Conservation (phyloP, 1,284 basidiomycete genomes). For the Ceratobasidium papillatum region DNA sequence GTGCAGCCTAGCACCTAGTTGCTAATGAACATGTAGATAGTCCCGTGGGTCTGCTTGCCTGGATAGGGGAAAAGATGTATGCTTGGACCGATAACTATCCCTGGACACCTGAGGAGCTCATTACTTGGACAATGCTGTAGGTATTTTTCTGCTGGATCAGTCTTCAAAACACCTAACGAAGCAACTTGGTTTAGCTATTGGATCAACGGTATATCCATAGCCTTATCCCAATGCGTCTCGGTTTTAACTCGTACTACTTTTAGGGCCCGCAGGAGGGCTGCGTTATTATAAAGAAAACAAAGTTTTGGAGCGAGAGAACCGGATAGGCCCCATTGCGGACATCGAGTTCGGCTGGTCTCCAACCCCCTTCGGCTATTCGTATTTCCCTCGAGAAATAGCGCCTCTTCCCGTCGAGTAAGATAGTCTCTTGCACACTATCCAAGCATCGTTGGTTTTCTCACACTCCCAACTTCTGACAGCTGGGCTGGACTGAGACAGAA, state of each 20-base stretch:
- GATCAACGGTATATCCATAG: conserved; percentile 10
- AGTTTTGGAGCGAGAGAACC: not conserved
- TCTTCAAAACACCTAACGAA: not conserved
- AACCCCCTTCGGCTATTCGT: conserved; percentile 43
- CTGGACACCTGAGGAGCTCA: conserved; percentile 45
- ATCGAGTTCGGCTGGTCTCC: conserved; percentile 38
- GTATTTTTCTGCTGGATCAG: not conserved
- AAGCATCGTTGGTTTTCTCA: not conserved
- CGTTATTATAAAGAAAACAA: conserved; percentile 45
- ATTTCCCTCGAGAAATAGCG: conserved; percentile 39
- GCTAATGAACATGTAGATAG: conserved; percentile 40
- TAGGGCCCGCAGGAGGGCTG: conserved; percentile 27
- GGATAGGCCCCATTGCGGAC: conserved; percentile 26
- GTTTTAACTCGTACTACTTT: not conserved
- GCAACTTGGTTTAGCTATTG: conserved; percentile 10
- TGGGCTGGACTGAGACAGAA: conserved; percentile 44
- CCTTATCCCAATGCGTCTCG: not conserved
- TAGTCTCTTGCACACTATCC: not conserved
- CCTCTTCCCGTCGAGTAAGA: conserved; percentile 44
- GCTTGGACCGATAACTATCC: conserved; percentile 45
- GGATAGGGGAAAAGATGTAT: conserved; percentile 46
- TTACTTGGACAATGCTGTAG: conserved; percentile 45
- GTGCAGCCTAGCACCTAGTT: too few relatives aligned
- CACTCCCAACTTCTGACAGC: conserved; percentile 5
- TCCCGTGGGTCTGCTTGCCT: conserved; percentile 45